These are phyloP conservation scores for Noccaea caerulescens DNA, from an alignment of 345 rosid genomes.

Conservation along the genomic window DNA sequence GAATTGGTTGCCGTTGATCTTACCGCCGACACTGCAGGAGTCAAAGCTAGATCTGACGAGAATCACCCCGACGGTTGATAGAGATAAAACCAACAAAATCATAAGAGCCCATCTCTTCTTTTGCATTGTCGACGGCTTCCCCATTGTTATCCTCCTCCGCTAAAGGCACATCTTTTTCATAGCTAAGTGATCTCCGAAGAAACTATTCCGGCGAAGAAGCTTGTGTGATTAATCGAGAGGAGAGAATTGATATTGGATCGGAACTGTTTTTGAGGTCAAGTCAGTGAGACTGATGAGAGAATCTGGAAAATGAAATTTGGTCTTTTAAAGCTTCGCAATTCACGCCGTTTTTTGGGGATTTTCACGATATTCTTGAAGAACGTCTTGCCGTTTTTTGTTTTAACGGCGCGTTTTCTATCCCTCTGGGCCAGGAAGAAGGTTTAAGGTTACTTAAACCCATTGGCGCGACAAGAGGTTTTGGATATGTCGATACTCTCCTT, in stretches of 20 bases:
- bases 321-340: slow-evolving; percentile 3
- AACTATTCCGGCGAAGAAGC: not conserved
- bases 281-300: slow-evolving; percentile 22
- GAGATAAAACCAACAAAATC: slow-evolving; percentile 57
- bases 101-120: slow-evolving; percentile 68
- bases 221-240: slow-evolving; percentile 6
- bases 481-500: too few species aligned
- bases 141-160: slow-evolving; percentile 43
- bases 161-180: not conserved
- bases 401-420: not conserved
- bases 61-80: slow-evolving; percentile 59
- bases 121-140: slow-evolving; percentile 58
- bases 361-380: not conserved
- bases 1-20: slow-evolving; percentile 31
- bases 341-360: slow-evolving; percentile 28
- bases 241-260: not conserved
- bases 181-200: not conserved
- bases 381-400: slow-evolving; percentile 26
- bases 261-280: not conserved
- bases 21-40: slow-evolving; percentile 48
- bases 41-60: slow-evolving; percentile 61
- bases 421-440: not conserved
- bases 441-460: not conserved
- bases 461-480: not conserved
- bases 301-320: not conserved